Conservation (phyloP, 73 alveolate species). For the Paraurostyla sp. region DNA sequence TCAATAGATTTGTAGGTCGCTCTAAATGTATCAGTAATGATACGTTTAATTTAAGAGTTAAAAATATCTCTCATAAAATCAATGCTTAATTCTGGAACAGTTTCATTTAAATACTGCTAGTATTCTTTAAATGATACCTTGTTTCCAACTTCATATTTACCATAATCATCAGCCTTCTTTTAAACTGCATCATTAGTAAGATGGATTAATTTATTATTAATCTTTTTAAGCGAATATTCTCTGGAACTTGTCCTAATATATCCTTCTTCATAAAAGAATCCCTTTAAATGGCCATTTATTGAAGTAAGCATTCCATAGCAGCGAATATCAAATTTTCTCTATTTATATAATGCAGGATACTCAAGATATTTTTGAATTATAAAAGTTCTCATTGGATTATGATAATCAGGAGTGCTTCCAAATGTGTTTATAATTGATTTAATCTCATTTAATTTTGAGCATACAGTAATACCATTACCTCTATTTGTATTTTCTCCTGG, state of each 20-base stretch:
- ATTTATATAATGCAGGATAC: conserved; percentile 76
- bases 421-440: conserved; percentile 39
- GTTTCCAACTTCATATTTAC: conserved; percentile 87
- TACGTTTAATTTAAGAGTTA: conserved; percentile 73
- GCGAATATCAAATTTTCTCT: conserved; percentile 86
- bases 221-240: conserved; percentile 76
- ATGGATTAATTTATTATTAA: conserved; percentile 80
- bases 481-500: conserved; percentile 85
- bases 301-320: conserved; percentile 80
- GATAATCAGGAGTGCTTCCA: neutral
- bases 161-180: conserved; percentile 82
- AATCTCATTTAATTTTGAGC: conserved; percentile 48
- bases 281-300: conserved; percentile 79
- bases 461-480: conserved; percentile 77
- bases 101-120: conserved; percentile 74
- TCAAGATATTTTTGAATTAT: conserved; percentile 85
- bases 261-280: conserved; percentile 81
- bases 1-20: conserved; percentile 76
- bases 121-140: conserved; percentile 86
- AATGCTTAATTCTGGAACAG: conserved; percentile 71
- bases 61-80: conserved; percentile 74
- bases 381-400: conserved; percentile 51
- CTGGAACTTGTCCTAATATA: conserved; percentile 79
- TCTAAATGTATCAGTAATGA: conserved; percentile 75
- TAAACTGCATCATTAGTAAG: conserved; percentile 90